Evolutionary conservation across 345 rosid species (phyloP), one percentile per base, ranked within the genome.

Genomic region (Aquilaria sinensis): DNA sequence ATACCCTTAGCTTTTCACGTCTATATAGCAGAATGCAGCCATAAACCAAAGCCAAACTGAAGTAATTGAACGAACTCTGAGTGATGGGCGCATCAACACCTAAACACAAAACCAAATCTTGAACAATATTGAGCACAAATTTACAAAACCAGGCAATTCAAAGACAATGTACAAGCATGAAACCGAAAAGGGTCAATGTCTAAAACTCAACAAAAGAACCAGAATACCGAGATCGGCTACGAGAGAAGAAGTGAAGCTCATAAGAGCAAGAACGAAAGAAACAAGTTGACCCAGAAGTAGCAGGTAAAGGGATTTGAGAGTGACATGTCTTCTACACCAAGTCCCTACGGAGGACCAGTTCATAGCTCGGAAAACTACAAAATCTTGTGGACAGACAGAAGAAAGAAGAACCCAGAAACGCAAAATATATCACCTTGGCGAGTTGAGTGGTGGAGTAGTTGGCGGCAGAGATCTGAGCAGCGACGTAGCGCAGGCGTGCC

Each of bases 41-140:
- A 48, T 86, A 83, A 16, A 81, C 72, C 69, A 79, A 34, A 62
- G 85, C 82, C 63, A 83, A 67, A 31, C 61, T 29, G 15, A 70
- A 59, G 75, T 86, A 81, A 69, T 56, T 56, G 69, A 79, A 77
- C 32, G 63, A 34, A 66, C 74, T 54, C 72, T 77, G 92, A 53
- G 83, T 71, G 47, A 83, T 61, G 3, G 89, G 92, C 10, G 83
- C 82, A 77, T 86, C 79, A 57, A 80, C 84, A 47, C 89, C 92
- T 86, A 65, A 31, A 30, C 53, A 55, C 10, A 56, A 6, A 51
- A 37, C 23, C 16, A n/a, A 14, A 51, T 7, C 10, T 47, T 31
- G 37, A 5, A 47, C 9, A 31, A 15, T 37, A 48, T 15, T 11
- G 47, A 6, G 23, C 31, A 10, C 31, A 50, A 34, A 6, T 14